Percentiles rank a stretch among this genome's conserved stretches.
These are phyloP conservation scores for Agrostemma githago DNA, from an alignment of 148 eudicot genomes.

Conservation along the genomic window DNA sequence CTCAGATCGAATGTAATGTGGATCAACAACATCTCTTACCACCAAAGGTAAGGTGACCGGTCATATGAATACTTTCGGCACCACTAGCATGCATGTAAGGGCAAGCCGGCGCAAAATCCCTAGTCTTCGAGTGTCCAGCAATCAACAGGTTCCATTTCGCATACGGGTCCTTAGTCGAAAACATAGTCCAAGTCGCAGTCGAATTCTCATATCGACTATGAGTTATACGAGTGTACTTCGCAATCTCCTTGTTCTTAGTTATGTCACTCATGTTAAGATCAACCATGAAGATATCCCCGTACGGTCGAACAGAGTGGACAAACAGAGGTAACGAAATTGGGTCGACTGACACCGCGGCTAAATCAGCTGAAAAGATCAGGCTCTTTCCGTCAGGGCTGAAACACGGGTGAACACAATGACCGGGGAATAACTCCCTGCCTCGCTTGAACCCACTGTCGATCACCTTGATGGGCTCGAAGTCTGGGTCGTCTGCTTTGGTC, in stretches of 20 bases:
- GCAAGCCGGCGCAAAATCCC: background rate
- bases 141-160: slow-evolving; percentile 15
- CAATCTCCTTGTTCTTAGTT: slow-evolving; percentile 15
- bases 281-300: slow-evolving; percentile 23
- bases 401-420: slow-evolving; percentile 18
- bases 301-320: slow-evolving; percentile 22
- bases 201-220: slow-evolving; percentile 22
- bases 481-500: background rate
- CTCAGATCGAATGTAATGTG: too few species aligned
- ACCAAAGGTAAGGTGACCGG: slow-evolving; percentile 9
- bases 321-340: slow-evolving; percentile 24
- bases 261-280: slow-evolving; percentile 16
- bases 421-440: background rate
- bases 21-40: slow-evolving; percentile 13
- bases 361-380: slow-evolving; percentile 11
- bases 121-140: slow-evolving; percentile 6
- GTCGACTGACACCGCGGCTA: slow-evolving; percentile 25
- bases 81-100: slow-evolving; percentile 11
- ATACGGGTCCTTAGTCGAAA: slow-evolving; percentile 4
- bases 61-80: slow-evolving; percentile 19
- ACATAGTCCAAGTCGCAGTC: slow-evolving; percentile 6
- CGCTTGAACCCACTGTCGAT: slow-evolving; percentile 8
- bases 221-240: slow-evolving; percentile 9
- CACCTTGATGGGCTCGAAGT: slow-evolving; percentile 17
- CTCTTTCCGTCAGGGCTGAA: slow-evolving; percentile 22